Conservation (phyloP, 139 green algal species). For the Zygnema circumcarinatum region DNA sequence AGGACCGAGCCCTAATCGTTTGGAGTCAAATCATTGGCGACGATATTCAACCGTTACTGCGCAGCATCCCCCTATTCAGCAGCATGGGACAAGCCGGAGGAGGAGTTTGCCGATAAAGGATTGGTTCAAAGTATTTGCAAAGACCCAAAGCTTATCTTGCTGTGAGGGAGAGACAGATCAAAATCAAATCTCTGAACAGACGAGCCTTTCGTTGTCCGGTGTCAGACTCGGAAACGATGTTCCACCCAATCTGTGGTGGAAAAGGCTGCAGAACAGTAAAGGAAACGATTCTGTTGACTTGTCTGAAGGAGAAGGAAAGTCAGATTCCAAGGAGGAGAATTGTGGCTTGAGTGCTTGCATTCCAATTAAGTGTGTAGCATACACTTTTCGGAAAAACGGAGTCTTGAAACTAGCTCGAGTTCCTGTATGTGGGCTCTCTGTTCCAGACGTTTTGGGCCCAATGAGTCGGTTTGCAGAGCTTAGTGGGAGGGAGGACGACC, state of each 20-base stretch:
- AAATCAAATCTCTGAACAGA: no score
- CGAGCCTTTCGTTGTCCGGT: no score
- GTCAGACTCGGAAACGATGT: no score
- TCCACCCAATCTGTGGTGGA: neutral
- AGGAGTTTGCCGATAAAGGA: no score
- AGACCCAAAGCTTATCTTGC: no score
- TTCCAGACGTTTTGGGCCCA: neutral
- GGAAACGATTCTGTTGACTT: neutral
- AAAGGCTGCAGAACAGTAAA: neutral
- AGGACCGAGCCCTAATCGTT: no score
- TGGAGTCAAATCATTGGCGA: no score
- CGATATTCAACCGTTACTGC: no score
- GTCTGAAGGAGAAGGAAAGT: neutral
- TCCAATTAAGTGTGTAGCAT: neutral
- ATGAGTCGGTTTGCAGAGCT: neutral
- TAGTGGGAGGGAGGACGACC: neutral
- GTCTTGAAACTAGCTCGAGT: neutral
- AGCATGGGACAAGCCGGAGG: no score
- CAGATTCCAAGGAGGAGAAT: neutral
- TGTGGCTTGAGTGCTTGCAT: neutral
- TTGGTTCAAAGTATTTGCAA: no score
- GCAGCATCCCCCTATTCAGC: no score
- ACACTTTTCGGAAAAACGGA: neutral
- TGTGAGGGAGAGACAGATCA: no score
- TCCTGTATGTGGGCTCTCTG: neutral